Evolutionary conservation across 352 stramenopile genomes (phyloP), one percentile per base, ranked within the genome.

Genomic region (Globisporangium canariense): DNA sequence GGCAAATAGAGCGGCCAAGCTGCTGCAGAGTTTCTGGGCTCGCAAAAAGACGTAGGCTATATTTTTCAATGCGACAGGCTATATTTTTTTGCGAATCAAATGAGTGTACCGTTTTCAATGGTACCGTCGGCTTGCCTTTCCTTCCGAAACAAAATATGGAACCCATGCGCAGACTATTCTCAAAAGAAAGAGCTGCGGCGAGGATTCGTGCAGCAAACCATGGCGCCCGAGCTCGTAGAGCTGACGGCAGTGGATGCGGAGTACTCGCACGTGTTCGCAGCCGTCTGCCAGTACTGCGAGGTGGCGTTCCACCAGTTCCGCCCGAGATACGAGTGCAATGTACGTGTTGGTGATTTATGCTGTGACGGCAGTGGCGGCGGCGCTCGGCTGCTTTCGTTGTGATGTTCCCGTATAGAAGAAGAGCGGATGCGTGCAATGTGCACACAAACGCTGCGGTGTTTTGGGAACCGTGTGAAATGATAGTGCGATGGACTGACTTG

Each of bases 241-340:
- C 28, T 18, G 51, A 10, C 43, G n/a, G 16, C 43, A 50, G 43
- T 25, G 7, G 43, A 8, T 25, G 43, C 5, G 22, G 20, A 18
- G 1, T 41, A 18, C 7, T 14, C 41, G 9, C n/a, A 68, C 13
- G 51, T 56, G 5, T 20, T 64, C 4, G 16, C 38, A 25, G 40
- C 58, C 4, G 79, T 77, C 65, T 84, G 76, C 20, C 67, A 80
- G 20, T 80, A 66, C 52, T 85, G 74, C 47, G 69, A 78, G 45
- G 72, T 78, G 45, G 66, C 70, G 1, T 81, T 78, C 50, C 74
- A 85, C 57, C 64, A 65, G 50, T 77, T 83, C 40, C 74, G 77
- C 8, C 67, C 60, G 14, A 64, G 58, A n/a, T 76, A 67, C 61
- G 49, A 57, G 28, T 85, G 77, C 70, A 81, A 66, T 18, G 77